Evolutionary conservation across 2,329 filamentous ascomycete genomes (phyloP).

Genomic region (Zasmidium citrigriseum): DNA sequence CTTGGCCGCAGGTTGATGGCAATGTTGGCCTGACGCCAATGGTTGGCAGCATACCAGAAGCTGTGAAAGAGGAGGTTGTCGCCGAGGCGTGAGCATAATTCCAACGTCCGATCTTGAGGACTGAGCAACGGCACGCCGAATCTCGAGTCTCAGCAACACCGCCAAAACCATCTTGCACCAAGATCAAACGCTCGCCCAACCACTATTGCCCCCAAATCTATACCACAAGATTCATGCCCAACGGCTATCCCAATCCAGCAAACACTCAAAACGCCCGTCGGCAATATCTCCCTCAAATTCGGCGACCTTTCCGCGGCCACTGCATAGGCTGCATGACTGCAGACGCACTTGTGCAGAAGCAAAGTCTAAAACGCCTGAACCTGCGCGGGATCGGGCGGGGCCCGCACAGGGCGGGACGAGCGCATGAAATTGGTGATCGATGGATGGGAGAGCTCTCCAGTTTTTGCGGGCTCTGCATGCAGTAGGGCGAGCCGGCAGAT

Average conservation of each 20-base stretch:
- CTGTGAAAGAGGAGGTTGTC: background rate
- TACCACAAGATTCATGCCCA: too few relatives aligned
- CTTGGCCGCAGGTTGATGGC: conserved; percentile 59
- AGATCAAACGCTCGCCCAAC: too few relatives aligned
- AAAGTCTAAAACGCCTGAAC: background rate
- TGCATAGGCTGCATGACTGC: background rate
- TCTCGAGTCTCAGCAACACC: too few relatives aligned
- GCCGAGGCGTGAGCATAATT: conserved; percentile 2
- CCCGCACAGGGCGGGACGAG: background rate
- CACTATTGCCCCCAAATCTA: too few relatives aligned
- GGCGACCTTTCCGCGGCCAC: background rate
- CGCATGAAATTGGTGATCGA: background rate
- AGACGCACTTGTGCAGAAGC: background rate
- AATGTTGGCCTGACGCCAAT: conserved; percentile 16
- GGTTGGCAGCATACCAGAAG: background rate
- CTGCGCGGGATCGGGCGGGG: background rate
- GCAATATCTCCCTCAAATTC: background rate
- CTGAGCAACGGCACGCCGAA: too few relatives aligned
- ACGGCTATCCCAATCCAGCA: too few relatives aligned
- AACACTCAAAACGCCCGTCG: background rate
- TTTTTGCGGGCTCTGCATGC: background rate
- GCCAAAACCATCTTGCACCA: too few relatives aligned
- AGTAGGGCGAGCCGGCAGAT: background rate
- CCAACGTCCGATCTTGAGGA: too few relatives aligned
- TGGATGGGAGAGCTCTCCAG: background rate